Base-by-base conservation (phyloP, 495 filamentous ascomycete species). In the Penicillium parvum region DNA sequence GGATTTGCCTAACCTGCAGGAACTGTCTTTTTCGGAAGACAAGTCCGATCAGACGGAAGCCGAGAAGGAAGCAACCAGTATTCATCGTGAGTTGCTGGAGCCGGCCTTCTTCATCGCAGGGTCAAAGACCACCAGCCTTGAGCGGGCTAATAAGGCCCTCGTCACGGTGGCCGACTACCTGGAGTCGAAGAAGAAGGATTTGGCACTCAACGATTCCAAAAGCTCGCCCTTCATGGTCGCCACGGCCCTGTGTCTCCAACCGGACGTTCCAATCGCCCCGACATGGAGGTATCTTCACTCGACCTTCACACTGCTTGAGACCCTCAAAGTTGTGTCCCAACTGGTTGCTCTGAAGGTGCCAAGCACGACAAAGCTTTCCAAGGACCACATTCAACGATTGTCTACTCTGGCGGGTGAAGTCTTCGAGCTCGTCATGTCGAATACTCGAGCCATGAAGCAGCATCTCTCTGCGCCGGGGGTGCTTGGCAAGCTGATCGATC, bases 281-380 rank as follows among this genome's bases (percentile, higher is more conserved):
- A 61, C 63, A 7, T 74, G 71, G 71, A 52, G 45, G 47, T 71
- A 61, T 39, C 57, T 73, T 41, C 71, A 74, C 40, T 19, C 25
- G 10, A 39, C 57, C 25, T 66, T 63, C 53, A 56, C 52, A 9
- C 49, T 63, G 9, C 47, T 74, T 12, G 71, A 74, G 25, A 60
- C 64, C 1, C 45, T 72, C 16, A 72, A 69, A 52, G 66, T 66
- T 8, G 16, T 66, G 28, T 64, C 58, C 7, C 52, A 55, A 27
- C 37, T 71, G 9, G 40, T 55, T 35, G 40, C 53, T 5, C 15
- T 67, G 20, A 72, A 69, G 45, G 44, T 43, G 5, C 43, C 57
- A 1, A 73, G 69, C 43, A 33, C 53, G 1, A 37, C 49, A 19
- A 68, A 66, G 32, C 39, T 70, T 3, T 54, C 65, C 3, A 68